Evolutionary conservation across 108 stramenopile species (phyloP), one percentile per base, ranked within the genome.

Genomic region (Nannochloropsis granulata): DNA sequence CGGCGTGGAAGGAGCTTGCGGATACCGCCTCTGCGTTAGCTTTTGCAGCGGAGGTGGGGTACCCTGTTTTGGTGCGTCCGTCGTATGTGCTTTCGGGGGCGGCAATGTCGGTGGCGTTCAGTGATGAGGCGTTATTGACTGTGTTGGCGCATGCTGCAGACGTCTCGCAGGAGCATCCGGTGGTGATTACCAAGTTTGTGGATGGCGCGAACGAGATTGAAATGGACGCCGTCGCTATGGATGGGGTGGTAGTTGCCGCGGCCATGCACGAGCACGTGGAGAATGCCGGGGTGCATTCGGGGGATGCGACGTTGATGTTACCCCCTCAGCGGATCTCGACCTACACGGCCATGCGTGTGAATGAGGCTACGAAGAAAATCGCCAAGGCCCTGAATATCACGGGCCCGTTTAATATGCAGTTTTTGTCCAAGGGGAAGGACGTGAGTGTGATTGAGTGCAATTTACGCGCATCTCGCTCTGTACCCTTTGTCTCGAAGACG

Each of bases 401-500:
- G 34, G 98, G 98, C 14, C 98, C 98, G 71, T 95, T 97, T 90
- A 99, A 99, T 91, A 97, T 97, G 82, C 98, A 99, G 91, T 97
- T 98, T 88, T 93, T 99, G 86, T 96, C 95, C 84, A 97, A 97
- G 90, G 96, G 95, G 83, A 96, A 95, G 44, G 81, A 90, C 91
- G 96, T 97, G 45, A 94, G 94, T 94, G 94, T 96, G 81, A 99
- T 99, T 88, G 98, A 99, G 87, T 96, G 95, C 91, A 99, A 99
- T 90, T 92, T 99, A 43, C 94, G 98, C 81, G 98, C 98, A 12
- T 97, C 96, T 80, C 92, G 98, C 79, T 95, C 96, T 10, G 97
- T 97, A 93, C 98, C 98, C 43, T 99, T 99, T 89, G 96, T 97
- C n/a, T 96, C 95, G 85, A 99, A 97, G 92, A 97, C 98, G 8